These are phyloP conservation scores for Lachnellula arida DNA, from an alignment of 2,329 filamentous ascomycete genomes.

Conservation along the genomic window DNA sequence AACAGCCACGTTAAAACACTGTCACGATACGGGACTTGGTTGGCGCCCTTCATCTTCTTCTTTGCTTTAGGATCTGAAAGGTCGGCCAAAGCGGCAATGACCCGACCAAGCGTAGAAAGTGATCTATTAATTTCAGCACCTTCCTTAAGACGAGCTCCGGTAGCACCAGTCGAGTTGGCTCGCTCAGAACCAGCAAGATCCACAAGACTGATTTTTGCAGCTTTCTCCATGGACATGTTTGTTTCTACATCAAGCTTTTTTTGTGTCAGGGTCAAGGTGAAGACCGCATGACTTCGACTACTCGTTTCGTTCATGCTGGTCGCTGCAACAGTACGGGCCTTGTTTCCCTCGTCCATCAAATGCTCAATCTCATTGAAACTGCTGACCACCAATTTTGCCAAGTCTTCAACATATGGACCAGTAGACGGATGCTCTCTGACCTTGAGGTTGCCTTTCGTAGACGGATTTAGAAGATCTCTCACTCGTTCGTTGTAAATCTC, in stretches of 20 bases:
- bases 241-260: slow-evolving; percentile 88
- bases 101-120: slow-evolving; percentile 90
- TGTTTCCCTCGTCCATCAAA: slow-evolving; percentile 98
- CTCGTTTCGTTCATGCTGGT: slow-evolving; percentile 99
- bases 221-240: slow-evolving; percentile 96
- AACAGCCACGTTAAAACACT: slow-evolving; percentile 93
- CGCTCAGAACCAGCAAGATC: slow-evolving; percentile 97
- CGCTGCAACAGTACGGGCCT: slow-evolving; percentile 92
- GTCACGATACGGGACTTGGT: slow-evolving; percentile 91
- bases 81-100: slow-evolving; percentile 93
- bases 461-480: slow-evolving; percentile 88
- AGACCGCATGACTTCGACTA: slow-evolving; percentile 96
- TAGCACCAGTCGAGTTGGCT: slow-evolving; percentile 95
- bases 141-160: slow-evolving; percentile 90
- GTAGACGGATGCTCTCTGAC: slow-evolving; percentile 97
- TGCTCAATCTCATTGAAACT: slow-evolving; percentile 95
- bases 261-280: slow-evolving; percentile 92
- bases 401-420: slow-evolving; percentile 94
- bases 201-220: slow-evolving; percentile 95
- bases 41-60: slow-evolving; percentile 62
- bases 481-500: slow-evolving; percentile 99
- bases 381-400: slow-evolving; percentile 89
- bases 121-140: slow-evolving; percentile 98
- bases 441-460: slow-evolving; percentile 93
- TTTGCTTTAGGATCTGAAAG: slow-evolving; percentile 80